A percentile compares a stretch with the other conserved stretches of the same genome.
Evolutionary conservation across 2,329 filamentous ascomycete species (phyloP).

Genomic region (Akanthomyces lecanii): DNA sequence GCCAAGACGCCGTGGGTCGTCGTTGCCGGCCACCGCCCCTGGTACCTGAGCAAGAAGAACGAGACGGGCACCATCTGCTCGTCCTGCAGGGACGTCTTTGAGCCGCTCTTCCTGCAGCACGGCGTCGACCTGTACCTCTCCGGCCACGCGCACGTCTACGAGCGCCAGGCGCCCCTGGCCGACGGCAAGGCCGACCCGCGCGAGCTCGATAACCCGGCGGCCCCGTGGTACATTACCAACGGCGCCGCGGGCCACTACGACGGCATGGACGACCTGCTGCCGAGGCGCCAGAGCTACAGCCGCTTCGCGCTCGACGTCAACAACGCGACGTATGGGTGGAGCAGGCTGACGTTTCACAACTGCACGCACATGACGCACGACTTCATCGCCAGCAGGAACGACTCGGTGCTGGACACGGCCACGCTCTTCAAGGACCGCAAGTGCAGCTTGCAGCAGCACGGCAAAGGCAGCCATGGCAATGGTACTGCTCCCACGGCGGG

Average conservation of each 20-base stretch:
- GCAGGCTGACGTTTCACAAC: conserved; percentile 37
- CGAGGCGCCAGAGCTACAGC: conserved; percentile 17
- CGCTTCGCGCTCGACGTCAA: conserved; percentile 27
- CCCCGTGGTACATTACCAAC: conserved; percentile 28
- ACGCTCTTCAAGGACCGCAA: conserved; percentile 23
- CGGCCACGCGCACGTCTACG: conserved; percentile 8
- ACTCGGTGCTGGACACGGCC: conserved; percentile 28
- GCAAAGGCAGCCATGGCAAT: background rate
- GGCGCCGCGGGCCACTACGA: conserved; percentile 28
- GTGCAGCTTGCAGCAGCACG: background rate
- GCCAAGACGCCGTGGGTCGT: conserved; percentile 11
- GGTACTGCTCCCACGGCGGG: background rate
- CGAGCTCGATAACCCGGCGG: conserved; percentile 1
- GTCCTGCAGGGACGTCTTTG: conserved; percentile 8
- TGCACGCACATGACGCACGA: conserved; percentile 35
- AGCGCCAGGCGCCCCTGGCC: background rate
- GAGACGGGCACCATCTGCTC: background rate
- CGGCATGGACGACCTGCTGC: conserved; percentile 23
- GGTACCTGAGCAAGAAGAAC: conserved; percentile 8
- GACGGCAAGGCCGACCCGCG: background rate
- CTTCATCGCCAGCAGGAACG: conserved; percentile 30
- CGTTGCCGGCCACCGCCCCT: conserved; percentile 10
- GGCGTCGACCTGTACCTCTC: conserved; percentile 9
- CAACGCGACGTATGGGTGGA: conserved; percentile 35
- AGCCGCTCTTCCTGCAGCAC: conserved; percentile 11